Evolutionary conservation across 345 rosid genomes (phyloP).

Genomic region (Gossypium rotundifolium): DNA sequence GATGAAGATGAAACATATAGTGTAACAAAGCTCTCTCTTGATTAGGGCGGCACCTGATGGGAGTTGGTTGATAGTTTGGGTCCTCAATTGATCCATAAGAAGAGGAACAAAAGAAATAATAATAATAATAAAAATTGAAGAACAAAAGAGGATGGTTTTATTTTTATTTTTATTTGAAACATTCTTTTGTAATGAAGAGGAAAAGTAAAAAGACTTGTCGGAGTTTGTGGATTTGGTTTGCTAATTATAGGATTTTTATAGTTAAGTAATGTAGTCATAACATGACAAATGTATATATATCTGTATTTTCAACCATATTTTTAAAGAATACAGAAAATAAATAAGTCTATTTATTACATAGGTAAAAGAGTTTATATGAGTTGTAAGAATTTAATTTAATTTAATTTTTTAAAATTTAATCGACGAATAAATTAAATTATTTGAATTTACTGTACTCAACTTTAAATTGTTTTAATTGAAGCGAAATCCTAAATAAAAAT

Average conservation of each 20-base stretch:
- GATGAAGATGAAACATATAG: constrained; percentile 24
- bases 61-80: constrained; percentile 10
- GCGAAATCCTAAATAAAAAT: no score
- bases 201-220: not conserved
- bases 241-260: not conserved
- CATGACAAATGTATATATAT: no score
- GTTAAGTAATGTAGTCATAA: no score
- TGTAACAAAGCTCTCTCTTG: constrained; percentile 27
- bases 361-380: no score
- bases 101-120: not conserved
- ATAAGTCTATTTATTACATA: no score
- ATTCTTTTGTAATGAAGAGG: not conserved
- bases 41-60: constrained; percentile 22
- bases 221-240: not conserved
- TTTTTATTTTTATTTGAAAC: constrained; percentile 6
- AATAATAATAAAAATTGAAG: not conserved
- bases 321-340: no score
- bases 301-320: not conserved
- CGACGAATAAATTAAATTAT: no score
- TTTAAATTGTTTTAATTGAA: no score
- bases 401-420: no score
- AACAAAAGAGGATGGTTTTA: not conserved
- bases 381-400: no score
- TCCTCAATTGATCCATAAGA: constrained; percentile 29
- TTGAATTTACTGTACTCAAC: no score